Base-by-base conservation (phyloP, 306 rosid species). In the Pyrus bretschneideri region DNA sequence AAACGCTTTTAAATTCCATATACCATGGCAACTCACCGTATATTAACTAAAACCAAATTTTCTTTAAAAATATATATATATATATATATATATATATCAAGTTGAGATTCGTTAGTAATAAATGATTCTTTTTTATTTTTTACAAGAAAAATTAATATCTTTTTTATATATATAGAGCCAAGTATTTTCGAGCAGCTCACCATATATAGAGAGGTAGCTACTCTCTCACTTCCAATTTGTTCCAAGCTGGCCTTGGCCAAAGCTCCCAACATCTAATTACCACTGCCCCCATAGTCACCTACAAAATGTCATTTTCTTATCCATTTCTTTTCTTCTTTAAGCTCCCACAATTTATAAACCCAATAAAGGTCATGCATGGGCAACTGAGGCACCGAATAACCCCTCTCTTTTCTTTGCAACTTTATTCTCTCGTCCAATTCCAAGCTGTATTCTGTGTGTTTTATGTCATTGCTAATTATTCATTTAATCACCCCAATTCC, bases 181-280 rank as follows among this genome's bases (percentile, higher is more conserved):
- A 15, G 8, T 49, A 49, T 49, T 49, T 49, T 49, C 54, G 55
- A 49, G 4, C 18, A 40, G 19, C 55, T 49, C 63, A 11, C 30
- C 63, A 22, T 10, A 19, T 66, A 66, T 33, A 33, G 4, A 38
- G 55, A 49, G 45, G 11, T 6, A 63, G 68, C 68, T 30, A 10
- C 38, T 65, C 45, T 35, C 45, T 21, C 25, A 3, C 68, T 63
- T 33, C 4, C n/a, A 35, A 65, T 33, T 31, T 33, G 49, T 65
- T 65, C 70, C 70, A 65, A 65, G 17, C 70, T 19, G 25, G 70
- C 33, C 42, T 38, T 15, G 9, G 11, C 68, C 22, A 7, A 30
- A 63, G 68, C 42, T 29, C n/a, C 77, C 77, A 73, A 42, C 77
- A 73, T 73, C 27, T 73, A 59, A 73, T 59, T 59, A 73, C 68